These are phyloP conservation scores for Persicaria tinctoria DNA, from an alignment of 148 eudicot genomes.

Conservation along the genomic window DNA sequence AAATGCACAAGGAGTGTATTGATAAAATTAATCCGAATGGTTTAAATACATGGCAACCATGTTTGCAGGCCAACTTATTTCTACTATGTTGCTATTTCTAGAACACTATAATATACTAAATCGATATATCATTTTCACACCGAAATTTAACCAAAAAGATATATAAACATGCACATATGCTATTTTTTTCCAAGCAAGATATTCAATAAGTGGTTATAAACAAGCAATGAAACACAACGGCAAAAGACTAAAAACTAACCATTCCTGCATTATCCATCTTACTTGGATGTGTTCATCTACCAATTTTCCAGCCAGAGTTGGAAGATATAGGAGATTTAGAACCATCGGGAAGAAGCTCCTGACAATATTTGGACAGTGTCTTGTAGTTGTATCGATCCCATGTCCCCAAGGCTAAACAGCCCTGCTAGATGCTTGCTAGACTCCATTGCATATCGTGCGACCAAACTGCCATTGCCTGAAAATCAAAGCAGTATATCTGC, in stretches of 20 bases:
- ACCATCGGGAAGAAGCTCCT: slow-evolving; percentile 61
- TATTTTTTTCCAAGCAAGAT: background rate
- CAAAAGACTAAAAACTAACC: slow-evolving; percentile 30
- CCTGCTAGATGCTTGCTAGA: slow-evolving; percentile 91
- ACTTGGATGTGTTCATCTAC: slow-evolving; percentile 31
- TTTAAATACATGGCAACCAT: background rate
- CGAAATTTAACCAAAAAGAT: background rate
- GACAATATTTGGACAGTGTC: slow-evolving; percentile 65
- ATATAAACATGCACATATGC: background rate
- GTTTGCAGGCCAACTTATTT: background rate
- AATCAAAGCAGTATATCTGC: slow-evolving; percentile 82
- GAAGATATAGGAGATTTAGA: slow-evolving; percentile 31
- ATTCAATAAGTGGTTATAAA: background rate
- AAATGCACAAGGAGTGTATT: background rate
- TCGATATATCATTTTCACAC: background rate
- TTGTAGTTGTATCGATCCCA: slow-evolving; percentile 38
- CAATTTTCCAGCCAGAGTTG: slow-evolving; percentile 34
- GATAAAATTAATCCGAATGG: background rate
- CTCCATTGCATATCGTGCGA: slow-evolving; percentile 76
- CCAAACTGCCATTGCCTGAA: slow-evolving; percentile 62
- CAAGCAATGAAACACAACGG: background rate
- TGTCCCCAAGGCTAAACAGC: slow-evolving; percentile 67
- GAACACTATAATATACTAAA: background rate
- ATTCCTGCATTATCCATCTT: slow-evolving; percentile 62
- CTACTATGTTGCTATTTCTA: background rate